Evolutionary conservation across 176 grass and related monocot genomes (phyloP), one percentile per base, ranked within the genome.

Genomic region (Oryza australiensis): DNA sequence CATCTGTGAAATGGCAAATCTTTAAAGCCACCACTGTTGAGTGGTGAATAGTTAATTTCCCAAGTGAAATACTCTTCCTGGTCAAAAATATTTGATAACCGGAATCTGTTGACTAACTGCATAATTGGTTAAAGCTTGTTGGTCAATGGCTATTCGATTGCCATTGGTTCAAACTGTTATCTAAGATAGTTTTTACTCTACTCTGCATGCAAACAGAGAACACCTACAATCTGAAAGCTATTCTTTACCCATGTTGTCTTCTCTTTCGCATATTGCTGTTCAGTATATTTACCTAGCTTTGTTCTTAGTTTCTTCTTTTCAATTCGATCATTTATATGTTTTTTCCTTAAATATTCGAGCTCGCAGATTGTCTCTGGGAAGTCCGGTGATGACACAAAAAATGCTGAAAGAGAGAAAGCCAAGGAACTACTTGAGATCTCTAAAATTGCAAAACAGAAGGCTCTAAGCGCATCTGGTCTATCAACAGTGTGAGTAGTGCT

Each of bases 331-430:
- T 63, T 41, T 75, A 24, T 70, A 41, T 49, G n/a, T 53, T 33
- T 76, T 45, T 71, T 49, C 5, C 41, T 62, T 53, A 22, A 26
- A 83, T 59, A 7, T 64, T 74, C 12, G 3, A 62, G 18, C 45
- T 78, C 86, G 73, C 83, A 98, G 95, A 84, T 94, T 83, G 92
- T 98, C 79, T 92, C 92, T 82, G 95, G 88, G 74, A 98, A 98
- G 77, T 77, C 86, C 51, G 74, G 90, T 18, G 94, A 93, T 27
- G 95, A 98, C 66, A 82, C 76, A 20, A 92, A 82, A 90, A 92
- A 66, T 80, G 76, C 90, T 62, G 95, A 94, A 77, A 94, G 85
- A 67, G 95, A 98, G 84, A 98, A 89, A 82, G 83, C 77, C 23
- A 94, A 94, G 81, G 83, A 89, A 66, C 86, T 88, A 80, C 77